Evolutionary conservation across 163 green algal species (phyloP).

Genomic region (Chlamydomonas reinhardtii): DNA sequence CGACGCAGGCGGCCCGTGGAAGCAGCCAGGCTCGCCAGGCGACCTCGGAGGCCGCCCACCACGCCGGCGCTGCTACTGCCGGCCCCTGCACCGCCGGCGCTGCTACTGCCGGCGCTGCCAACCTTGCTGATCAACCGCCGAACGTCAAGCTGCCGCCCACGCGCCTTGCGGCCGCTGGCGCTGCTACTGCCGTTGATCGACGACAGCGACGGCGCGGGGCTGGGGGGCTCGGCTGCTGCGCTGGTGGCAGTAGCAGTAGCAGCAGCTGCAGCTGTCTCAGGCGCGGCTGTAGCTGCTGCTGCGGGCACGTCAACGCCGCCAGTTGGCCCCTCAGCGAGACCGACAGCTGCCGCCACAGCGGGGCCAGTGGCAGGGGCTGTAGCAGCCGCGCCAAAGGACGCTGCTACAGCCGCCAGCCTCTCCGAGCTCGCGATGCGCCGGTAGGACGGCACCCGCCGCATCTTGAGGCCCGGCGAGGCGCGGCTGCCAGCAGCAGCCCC

Average conservation of each 20-base stretch:
- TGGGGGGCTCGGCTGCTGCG: no score
- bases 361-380: no score
- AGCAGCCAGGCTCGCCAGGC: background rate
- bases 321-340: no score
- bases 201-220: no score
- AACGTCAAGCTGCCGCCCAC: background rate
- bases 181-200: background rate
- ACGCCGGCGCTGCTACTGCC: background rate
- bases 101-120: conserved; percentile 14
- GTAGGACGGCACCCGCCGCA: background rate
- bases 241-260: no score
- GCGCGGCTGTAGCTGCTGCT: no score
- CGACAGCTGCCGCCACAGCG: no score
- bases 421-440: background rate
- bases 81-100: background rate
- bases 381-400: no score
- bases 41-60: background rate
- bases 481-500: background rate
- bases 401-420: background rate
- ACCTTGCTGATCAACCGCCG: conserved; percentile 55
- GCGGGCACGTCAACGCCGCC: no score
- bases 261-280: no score
- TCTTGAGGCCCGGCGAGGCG: background rate
- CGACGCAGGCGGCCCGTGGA: background rate
- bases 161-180: background rate